Evolutionary conservation across 371 early-diverging fungal genomes (phyloP).

Genomic region (Zopfochytrium polystomum): DNA sequence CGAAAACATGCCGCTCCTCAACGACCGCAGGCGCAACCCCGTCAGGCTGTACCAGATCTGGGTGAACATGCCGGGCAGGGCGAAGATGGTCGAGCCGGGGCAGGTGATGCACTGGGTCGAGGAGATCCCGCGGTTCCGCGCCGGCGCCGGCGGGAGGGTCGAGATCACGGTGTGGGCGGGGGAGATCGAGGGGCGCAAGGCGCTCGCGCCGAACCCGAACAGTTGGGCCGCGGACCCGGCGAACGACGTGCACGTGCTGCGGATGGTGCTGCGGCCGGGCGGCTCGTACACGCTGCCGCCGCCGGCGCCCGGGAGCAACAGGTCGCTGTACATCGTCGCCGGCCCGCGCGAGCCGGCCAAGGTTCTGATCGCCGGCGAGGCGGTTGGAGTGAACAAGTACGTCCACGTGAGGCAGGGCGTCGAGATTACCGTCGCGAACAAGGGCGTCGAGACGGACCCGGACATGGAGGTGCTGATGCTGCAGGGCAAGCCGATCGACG

Average conservation of each 20-base stretch:
- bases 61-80: slow-evolving; percentile 71
- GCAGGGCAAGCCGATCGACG: slow-evolving; percentile 40
- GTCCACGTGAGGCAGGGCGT: slow-evolving; percentile 9
- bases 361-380: slow-evolving; percentile 2
- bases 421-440: slow-evolving; percentile 2
- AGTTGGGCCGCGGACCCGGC: slow-evolving; percentile 8
- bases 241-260: slow-evolving; percentile 16
- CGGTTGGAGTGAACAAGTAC: neutral
- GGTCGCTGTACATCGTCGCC: slow-evolving; percentile 13
- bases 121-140: slow-evolving; percentile 29
- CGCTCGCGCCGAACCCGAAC: slow-evolving; percentile 16
- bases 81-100: slow-evolving; percentile 66
- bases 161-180: slow-evolving; percentile 25
- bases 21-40: slow-evolving; percentile 1
- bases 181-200: slow-evolving; percentile 14
- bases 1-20: slow-evolving; percentile 11
- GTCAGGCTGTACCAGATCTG: slow-evolving; percentile 61
- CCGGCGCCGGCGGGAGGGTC: slow-evolving; percentile 10
- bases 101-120: slow-evolving; percentile 30
- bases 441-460: slow-evolving; percentile 6
- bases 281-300: slow-evolving; percentile 15
- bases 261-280: slow-evolving; percentile 8
- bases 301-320: slow-evolving; percentile 7
- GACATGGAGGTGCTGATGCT: slow-evolving; percentile 19
- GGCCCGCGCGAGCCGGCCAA: neutral